phyloP scores from a whole-genome alignment of 2,329 filamentous ascomycete species.

The Arthrobotrys sinensis region DNA sequence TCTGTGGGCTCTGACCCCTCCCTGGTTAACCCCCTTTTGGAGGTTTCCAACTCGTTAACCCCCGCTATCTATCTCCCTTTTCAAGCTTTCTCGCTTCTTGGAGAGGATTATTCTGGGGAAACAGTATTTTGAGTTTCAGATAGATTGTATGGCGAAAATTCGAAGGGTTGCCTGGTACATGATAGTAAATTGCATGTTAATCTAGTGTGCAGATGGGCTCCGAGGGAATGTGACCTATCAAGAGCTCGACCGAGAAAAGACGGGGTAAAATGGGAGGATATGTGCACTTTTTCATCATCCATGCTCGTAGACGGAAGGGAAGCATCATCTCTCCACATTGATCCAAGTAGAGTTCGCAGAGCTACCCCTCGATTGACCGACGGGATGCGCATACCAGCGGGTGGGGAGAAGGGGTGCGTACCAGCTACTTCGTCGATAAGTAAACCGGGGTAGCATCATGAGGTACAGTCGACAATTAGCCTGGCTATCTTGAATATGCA shows the following conservation, averaged over 20 bases:
- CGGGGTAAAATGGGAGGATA: constrained; percentile 11
- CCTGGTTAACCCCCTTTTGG: constrained; percentile 1
- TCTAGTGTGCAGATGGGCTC: not conserved
- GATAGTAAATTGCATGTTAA: constrained; percentile 9
- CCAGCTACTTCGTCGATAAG: not conserved
- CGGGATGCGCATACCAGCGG: constrained; percentile 11
- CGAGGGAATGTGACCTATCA: constrained; percentile 9
- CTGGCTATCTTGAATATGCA: constrained; percentile 2
- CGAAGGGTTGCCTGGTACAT: not conserved
- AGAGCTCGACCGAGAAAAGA: constrained; percentile 24
- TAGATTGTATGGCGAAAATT: constrained; percentile 7
- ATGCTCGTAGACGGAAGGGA: constrained; percentile 6
- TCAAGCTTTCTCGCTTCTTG: constrained; percentile 31
- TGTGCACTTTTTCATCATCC: not conserved
- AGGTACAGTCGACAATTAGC: constrained; percentile 5
- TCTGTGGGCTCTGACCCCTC: not conserved
- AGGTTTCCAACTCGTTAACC: not conserved
- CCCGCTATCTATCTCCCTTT: constrained; percentile 20
- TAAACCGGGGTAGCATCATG: not conserved
- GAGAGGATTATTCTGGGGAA: constrained; percentile 26
- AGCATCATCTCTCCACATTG: constrained; percentile 1
- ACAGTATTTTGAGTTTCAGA: not conserved
- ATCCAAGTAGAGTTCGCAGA: not conserved
- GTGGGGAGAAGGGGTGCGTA: not conserved
- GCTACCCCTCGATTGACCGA: not conserved